Evolutionary conservation across 106 monocot genomes (phyloP).

Genomic region (Posidonia australis): DNA sequence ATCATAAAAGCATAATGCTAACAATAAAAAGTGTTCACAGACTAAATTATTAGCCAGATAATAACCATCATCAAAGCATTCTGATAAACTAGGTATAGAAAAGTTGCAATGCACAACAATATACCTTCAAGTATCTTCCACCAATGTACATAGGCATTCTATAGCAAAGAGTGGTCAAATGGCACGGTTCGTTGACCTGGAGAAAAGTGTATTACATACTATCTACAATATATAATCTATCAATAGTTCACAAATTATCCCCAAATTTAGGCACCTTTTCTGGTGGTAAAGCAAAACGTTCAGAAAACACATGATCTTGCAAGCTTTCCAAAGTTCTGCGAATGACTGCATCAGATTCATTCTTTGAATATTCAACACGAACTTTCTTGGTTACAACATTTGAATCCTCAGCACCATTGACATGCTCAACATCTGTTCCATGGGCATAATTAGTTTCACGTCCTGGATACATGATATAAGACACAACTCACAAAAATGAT

Average conservation of each 20-base stretch:
- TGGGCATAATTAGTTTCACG: neutral
- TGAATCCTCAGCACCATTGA: constrained; percentile 4
- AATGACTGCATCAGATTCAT: constrained; percentile 54
- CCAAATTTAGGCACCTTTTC: constrained; percentile 38
- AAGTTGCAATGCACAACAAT: neutral
- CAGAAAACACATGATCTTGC: constrained; percentile 45
- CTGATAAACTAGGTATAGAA: neutral
- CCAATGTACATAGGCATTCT: constrained; percentile 75
- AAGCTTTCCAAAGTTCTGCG: constrained; percentile 39
- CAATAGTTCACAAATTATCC: neutral
- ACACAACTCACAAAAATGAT: neutral
- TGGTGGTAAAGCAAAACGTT: constrained; percentile 42
- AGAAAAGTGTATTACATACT: neutral
- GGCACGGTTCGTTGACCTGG: constrained; percentile 32
- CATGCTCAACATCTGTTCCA: neutral
- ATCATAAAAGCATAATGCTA: too few relatives aligned
- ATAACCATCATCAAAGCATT: neutral
- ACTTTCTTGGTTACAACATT: constrained; percentile 2
- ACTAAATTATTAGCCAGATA: too few relatives aligned
- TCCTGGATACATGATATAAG: neutral
- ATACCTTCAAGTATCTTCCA: constrained; percentile 96
- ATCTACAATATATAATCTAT: too few relatives aligned
- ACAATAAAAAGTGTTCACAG: too few relatives aligned
- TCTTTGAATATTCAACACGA: constrained; percentile 4
- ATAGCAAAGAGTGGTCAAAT: constrained; percentile 37